Base-by-base conservation (phyloP, 768 basidiomycete genomes). In the Lactifluus pinguis region DNA sequence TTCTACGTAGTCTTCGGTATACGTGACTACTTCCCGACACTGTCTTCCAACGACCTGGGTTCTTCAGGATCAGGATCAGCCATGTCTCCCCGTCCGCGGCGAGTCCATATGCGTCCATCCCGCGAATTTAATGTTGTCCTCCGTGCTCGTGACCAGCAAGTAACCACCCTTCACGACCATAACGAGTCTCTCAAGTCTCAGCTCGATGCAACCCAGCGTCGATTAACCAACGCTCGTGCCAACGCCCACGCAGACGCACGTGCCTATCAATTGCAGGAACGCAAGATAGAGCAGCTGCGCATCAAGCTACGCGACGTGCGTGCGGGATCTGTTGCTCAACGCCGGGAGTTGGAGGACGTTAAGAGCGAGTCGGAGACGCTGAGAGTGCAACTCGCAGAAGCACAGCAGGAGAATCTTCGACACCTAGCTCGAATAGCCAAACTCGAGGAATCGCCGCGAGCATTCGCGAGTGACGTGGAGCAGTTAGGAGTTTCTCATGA, bases 271-370 rank as follows among this genome's bases (percentile, higher is more conserved):
- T 44, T 65, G 6, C 65, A 66, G 49, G 63, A 66, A 39, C 65
- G 65, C 55, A 66, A 57, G 52, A 32, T 66, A 39, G 63, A 66
- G 48, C 63, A 61, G 47, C 36, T 64, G 21, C 58, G 56, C 14
- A 13, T 36, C 39, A 66, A 62, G 56, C 54, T 66, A 39, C 65
- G 54, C 19, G 63, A 58, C 5, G 15, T 32, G 32, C 65, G 65
- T 13, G 58, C 52, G 11, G 48, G 29, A 6, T 45, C 50, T 8
- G 55, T 49, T 9, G 44, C 59, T n/a, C 57, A 60, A 38, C 62
- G 64, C 38, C 58, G 42, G 53, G 65, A 57, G 52, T 49, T 66
- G 39, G 58, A 55, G 52, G 57, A 60, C 10, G 38, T 19, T 9
- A 42, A 21, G 41, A 41, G 61, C 53, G 61, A 55, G 32, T 54